Evolutionary conservation across 2,329 filamentous ascomycete genomes (phyloP).

Genomic region (Drechslerella stenobrocha): DNA sequence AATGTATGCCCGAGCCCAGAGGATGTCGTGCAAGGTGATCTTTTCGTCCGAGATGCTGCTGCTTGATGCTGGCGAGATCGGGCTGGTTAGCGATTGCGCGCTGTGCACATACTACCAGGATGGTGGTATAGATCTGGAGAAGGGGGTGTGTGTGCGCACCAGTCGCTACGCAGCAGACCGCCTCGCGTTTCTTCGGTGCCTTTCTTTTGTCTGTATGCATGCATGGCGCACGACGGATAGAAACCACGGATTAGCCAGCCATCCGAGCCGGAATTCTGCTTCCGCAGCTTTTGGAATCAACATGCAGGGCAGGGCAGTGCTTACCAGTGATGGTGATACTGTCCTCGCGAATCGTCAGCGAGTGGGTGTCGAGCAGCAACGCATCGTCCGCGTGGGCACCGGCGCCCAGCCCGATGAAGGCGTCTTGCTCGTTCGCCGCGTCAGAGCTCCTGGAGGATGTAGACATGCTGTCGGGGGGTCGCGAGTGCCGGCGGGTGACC

Average conservation of each 20-base stretch:
- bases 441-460: slow-evolving; percentile 7
- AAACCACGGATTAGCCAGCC: slow-evolving; percentile 8
- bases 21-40: slow-evolving; percentile 80
- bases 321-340: slow-evolving; percentile 25
- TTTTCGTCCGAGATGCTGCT: slow-evolving; percentile 52
- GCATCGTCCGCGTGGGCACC: slow-evolving; percentile 34
- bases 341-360: slow-evolving; percentile 38
- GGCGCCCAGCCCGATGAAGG: slow-evolving; percentile 20
- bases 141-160: slow-evolving; percentile 14
- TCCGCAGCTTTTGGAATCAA: not conserved
- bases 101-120: not conserved
- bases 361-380: slow-evolving; percentile 38
- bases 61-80: not conserved
- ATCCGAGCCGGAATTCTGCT: not conserved
- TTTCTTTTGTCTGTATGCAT: slow-evolving; percentile 39
- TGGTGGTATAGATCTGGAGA: slow-evolving; percentile 2
- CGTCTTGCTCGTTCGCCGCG: slow-evolving; percentile 1
- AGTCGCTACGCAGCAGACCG: slow-evolving; percentile 18
- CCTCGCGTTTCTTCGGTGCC: slow-evolving; percentile 33
- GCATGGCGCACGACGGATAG: not conserved
- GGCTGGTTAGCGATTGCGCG: slow-evolving; percentile 11
- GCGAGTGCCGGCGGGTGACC: not conserved
- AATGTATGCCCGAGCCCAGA: slow-evolving; percentile 72
- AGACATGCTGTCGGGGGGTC: not conserved
- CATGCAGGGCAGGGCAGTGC: not conserved